A percentile compares a stretch with the other conserved stretches of the same genome.
phyloP scores from a whole-genome alignment of 306 rosid genomes.

The Cicer bijugum region DNA sequence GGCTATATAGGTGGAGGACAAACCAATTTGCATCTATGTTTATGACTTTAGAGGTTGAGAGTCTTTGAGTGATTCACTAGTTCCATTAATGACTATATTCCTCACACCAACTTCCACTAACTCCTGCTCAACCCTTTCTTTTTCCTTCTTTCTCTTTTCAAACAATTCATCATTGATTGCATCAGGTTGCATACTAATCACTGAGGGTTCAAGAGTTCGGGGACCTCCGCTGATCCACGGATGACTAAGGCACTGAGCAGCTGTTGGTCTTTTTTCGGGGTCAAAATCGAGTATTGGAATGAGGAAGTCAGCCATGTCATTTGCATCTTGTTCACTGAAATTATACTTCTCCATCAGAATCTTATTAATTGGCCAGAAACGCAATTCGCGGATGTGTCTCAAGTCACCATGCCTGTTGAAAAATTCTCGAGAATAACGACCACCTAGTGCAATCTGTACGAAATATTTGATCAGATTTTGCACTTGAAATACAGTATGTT shows the following conservation, averaged over 20 bases:
- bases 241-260: slow-evolving; percentile 81
- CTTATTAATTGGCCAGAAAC: slow-evolving; percentile 81
- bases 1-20: neutral
- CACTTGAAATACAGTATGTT: slow-evolving; percentile 20
- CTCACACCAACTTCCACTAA: slow-evolving; percentile 55
- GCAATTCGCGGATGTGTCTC: slow-evolving; percentile 76
- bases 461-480: slow-evolving; percentile 40
- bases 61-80: slow-evolving; percentile 51
- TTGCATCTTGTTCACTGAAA: slow-evolving; percentile 78
- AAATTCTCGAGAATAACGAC: slow-evolving; percentile 80
- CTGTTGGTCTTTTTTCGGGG: slow-evolving; percentile 81
- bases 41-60: slow-evolving; percentile 40
- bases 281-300: slow-evolving; percentile 73
- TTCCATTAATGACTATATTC: slow-evolving; percentile 55
- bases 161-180: slow-evolving; percentile 34
- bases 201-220: slow-evolving; percentile 59
- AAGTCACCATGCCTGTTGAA: slow-evolving; percentile 76
- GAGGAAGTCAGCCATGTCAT: slow-evolving; percentile 67
- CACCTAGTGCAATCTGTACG: slow-evolving; percentile 79
- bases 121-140: slow-evolving; percentile 63
- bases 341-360: slow-evolving; percentile 76
- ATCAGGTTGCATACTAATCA: slow-evolving; percentile 27
- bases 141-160: slow-evolving; percentile 56
- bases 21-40: slow-evolving; percentile 27
- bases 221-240: slow-evolving; percentile 80